phyloP scores from a whole-genome alignment of 805 yeast genomes.

The Kuraishia molischiana region DNA sequence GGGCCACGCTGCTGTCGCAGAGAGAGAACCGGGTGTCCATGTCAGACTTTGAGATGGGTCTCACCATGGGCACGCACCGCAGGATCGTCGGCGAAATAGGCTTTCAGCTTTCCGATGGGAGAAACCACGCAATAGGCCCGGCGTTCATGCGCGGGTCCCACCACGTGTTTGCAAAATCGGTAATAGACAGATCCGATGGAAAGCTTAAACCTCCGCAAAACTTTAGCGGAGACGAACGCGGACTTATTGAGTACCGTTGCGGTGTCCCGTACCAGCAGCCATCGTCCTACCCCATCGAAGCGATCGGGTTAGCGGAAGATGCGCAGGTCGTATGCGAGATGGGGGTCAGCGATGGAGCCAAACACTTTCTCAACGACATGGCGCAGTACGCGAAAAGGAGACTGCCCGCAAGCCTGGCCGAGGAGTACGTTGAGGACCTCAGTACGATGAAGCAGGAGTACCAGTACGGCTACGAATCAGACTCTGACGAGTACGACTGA shows the following conservation, averaged over 20 bases:
- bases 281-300: background rate
- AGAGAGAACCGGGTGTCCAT: constrained; percentile 23
- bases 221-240: too few species aligned
- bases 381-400: constrained; percentile 13
- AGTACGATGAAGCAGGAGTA: constrained; percentile 34
- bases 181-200: too few species aligned
- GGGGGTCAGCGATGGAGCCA: constrained; percentile 17
- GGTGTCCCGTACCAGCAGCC: background rate
- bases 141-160: too few species aligned
- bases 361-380: constrained; percentile 12
- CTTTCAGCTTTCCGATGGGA: background rate
- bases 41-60: constrained; percentile 30
- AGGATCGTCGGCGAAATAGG: constrained; percentile 4
- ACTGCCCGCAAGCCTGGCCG: constrained; percentile 37
- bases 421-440: constrained; percentile 38
- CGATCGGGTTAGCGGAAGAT: constrained; percentile 1
- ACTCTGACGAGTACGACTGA: background rate
- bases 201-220: too few species aligned
- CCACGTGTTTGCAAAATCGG: too few species aligned
- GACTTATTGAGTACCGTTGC: background rate
- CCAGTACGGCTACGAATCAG: constrained; percentile 39
- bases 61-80: constrained; percentile 32
- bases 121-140: too few species aligned
- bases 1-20: constrained; percentile 30
- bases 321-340: too few species aligned